phyloP scores from a whole-genome alignment of 371 early-diverging fungal genomes.

The Apophysomyces ossiformis region DNA sequence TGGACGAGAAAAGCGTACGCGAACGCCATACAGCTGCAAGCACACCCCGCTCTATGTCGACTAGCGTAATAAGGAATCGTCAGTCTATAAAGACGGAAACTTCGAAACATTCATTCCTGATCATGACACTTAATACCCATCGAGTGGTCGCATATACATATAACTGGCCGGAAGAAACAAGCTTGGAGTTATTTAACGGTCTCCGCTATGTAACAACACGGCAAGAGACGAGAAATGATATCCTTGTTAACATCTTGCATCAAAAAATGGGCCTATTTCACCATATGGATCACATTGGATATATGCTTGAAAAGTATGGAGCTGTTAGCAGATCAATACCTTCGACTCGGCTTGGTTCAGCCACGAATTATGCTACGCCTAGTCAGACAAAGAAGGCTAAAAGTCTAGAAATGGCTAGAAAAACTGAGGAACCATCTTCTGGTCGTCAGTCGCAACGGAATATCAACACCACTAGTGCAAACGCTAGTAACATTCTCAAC shows the following conservation, averaged over 20 bases:
- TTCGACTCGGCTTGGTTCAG: neutral
- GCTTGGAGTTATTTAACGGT: conserved; percentile 61
- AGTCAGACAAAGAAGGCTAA: conserved; percentile 21
- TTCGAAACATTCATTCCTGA: conserved; percentile 64
- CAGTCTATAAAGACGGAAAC: conserved; percentile 24
- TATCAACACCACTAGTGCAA: neutral
- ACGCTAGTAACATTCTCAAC: conserved; percentile 19
- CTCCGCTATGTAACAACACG: conserved; percentile 37
- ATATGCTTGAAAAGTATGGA: conserved; percentile 25
- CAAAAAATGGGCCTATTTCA: conserved; percentile 79
- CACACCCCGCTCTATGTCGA: conserved; percentile 29
- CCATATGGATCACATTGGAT: conserved; percentile 44
- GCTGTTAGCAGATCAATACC: conserved; percentile 4
- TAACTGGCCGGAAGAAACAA: conserved; percentile 69
- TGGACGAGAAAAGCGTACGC: conserved; percentile 6
- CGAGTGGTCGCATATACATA: conserved; percentile 69
- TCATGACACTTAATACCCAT: conserved; percentile 63
- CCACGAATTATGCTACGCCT: conserved; percentile 24
- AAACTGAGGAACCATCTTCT: conserved; percentile 13
- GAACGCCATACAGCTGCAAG: conserved; percentile 41
- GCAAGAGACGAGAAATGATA: conserved; percentile 57
- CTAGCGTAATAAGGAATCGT: neutral
- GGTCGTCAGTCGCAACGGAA: neutral
- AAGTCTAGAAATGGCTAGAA: neutral
- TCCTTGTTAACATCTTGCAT: conserved; percentile 64